Conservation (phyloP, 331 rosid species). For the Acacia pycnantha region DNA sequence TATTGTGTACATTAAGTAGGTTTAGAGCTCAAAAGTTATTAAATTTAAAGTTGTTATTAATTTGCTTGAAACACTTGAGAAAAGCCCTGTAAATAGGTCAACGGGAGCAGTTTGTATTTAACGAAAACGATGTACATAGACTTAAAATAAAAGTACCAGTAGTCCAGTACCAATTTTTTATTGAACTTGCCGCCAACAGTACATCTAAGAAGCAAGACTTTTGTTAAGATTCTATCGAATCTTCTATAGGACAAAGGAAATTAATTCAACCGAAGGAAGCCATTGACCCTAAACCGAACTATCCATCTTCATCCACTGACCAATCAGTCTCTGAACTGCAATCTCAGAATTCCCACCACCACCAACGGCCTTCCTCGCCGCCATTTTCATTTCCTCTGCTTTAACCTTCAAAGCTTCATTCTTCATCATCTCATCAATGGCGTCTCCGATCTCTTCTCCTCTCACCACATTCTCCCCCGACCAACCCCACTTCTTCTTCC, state of each 20-base stretch:
- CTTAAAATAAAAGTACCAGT: too few species aligned
- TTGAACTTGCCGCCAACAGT: too few species aligned
- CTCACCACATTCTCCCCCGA: constrained; percentile 31
- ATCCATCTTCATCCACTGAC: constrained; percentile 20
- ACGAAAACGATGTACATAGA: too few species aligned
- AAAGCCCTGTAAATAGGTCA: too few species aligned
- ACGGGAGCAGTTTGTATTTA: too few species aligned
- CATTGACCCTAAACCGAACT: neutral
- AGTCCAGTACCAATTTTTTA: too few species aligned
- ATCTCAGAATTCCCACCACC: constrained; percentile 36
- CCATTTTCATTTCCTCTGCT: constrained; percentile 27
- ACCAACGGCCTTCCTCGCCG: constrained; percentile 26
- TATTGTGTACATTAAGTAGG: too few species aligned
- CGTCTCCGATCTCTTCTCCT: constrained; percentile 55
- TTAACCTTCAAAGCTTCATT: constrained; percentile 25
- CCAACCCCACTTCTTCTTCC: constrained; percentile 65
- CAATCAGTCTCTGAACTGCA: neutral
- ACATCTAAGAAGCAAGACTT: too few species aligned
- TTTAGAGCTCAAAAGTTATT: too few species aligned
- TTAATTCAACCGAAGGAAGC: neutral
- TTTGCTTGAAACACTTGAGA: too few species aligned
- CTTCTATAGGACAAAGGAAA: neutral
- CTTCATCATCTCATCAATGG: constrained; percentile 58
- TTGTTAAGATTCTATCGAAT: too few species aligned
- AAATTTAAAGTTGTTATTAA: too few species aligned